These are phyloP conservation scores for Stipa capillata DNA, from an alignment of 176 grass and related monocot genomes.

Conservation along the genomic window DNA sequence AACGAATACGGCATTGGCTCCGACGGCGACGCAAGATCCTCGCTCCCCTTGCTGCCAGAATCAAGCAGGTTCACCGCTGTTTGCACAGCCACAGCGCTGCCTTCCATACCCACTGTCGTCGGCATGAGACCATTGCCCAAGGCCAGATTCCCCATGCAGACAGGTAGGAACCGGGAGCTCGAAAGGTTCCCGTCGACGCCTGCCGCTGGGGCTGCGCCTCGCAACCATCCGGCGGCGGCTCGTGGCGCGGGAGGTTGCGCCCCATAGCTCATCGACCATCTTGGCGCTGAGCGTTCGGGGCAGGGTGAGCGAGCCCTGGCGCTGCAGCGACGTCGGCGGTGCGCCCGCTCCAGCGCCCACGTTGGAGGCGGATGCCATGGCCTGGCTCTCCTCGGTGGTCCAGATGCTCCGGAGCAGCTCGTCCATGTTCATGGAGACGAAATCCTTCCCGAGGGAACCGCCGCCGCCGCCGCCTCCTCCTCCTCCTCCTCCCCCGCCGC, in stretches of 20 bases:
- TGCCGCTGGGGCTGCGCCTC: constrained; percentile 23
- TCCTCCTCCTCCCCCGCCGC: no score
- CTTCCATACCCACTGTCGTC: constrained; percentile 24
- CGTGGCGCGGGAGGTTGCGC: constrained; percentile 54
- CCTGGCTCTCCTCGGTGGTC: constrained; percentile 85
- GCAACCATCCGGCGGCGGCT: neutral
- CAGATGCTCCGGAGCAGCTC: constrained; percentile 93
- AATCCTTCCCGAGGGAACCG: constrained; percentile 59
- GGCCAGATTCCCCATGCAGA: constrained; percentile 32
- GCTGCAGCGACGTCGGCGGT: constrained; percentile 30
- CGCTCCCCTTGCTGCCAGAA: constrained; percentile 43
- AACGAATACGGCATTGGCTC: constrained; percentile 52
- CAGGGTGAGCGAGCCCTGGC: constrained; percentile 70
- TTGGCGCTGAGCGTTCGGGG: constrained; percentile 73
- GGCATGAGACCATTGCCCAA: constrained; percentile 42
- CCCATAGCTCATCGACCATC: constrained; percentile 86
- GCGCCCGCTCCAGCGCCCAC: neutral
- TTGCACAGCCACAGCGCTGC: constrained; percentile 11
- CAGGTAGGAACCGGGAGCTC: constrained; percentile 28
- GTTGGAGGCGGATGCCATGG: constrained; percentile 36
- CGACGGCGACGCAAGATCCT: constrained; percentile 47
- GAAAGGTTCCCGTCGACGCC: no score
- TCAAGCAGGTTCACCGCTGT: constrained; percentile 22
- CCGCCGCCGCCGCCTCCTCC: neutral
- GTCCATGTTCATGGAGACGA: constrained; percentile 94